Evolutionary conservation across 768 basidiomycete genomes (phyloP).

Genomic region (Podaxis mareebaensis): DNA sequence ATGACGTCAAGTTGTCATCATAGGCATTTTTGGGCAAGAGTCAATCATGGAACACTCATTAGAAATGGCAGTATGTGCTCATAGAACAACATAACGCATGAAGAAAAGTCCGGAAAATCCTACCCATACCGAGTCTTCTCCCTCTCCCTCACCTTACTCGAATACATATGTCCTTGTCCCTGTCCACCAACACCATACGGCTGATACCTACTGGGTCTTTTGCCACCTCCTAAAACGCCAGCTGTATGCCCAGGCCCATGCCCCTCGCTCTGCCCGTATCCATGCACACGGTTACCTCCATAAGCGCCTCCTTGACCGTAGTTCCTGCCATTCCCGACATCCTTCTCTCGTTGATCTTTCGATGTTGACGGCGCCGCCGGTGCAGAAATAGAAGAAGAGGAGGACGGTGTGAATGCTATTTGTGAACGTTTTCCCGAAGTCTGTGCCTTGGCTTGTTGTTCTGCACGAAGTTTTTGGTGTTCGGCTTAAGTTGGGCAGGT

Average conservation of each 20-base stretch:
- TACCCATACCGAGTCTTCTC: slow-evolving; percentile 11
- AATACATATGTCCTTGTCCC: background rate
- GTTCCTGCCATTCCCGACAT: background rate
- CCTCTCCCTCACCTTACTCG: slow-evolving; percentile 1
- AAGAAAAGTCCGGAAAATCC: background rate
- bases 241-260: background rate
- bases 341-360: background rate
- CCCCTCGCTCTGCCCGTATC: background rate
- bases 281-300: background rate
- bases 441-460: slow-evolving; percentile 55
- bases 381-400: slow-evolving; percentile 1
- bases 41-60: background rate
- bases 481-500: slow-evolving; percentile 43
- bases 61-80: background rate
- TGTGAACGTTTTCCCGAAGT: slow-evolving; percentile 55
- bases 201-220: slow-evolving; percentile 12
- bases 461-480: slow-evolving; percentile 62
- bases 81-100: background rate
- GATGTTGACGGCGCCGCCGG: background rate
- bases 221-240: slow-evolving; percentile 12
- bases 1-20: no score
- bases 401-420: slow-evolving; percentile 56
- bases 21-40: background rate
- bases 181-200: slow-evolving; percentile 10
- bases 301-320: background rate